Percentiles rank a stretch among this genome's conserved stretches.
Conservation (phyloP, 495 filamentous ascomycete genomes). For the Cenococcum geophilum region DNA sequence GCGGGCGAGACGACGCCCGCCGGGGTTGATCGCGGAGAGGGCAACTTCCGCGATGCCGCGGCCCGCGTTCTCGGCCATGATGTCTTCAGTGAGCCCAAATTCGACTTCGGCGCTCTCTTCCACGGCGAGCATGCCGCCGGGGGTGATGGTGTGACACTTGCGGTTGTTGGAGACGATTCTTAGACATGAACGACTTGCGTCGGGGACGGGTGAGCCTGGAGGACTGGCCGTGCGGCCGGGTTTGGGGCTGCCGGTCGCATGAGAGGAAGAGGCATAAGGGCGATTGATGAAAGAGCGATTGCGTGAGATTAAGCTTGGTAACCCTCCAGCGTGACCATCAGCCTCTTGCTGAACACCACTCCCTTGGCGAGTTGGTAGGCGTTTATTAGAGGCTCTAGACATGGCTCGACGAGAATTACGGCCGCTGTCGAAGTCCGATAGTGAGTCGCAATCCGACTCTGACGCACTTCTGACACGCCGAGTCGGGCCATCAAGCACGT, state of each 20-base stretch:
- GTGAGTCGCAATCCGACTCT: slow-evolving; percentile 54
- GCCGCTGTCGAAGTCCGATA: slow-evolving; percentile 49
- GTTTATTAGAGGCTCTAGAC: slow-evolving; percentile 47
- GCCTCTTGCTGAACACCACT: slow-evolving; percentile 26
- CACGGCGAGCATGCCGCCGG: slow-evolving; percentile 80
- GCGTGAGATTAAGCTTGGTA: slow-evolving; percentile 14
- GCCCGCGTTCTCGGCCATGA: slow-evolving; percentile 86
- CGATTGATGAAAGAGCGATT: slow-evolving; percentile 20
- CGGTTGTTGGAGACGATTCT: slow-evolving; percentile 56
- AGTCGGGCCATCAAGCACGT: slow-evolving; percentile 62
- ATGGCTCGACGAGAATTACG: slow-evolving; percentile 50
- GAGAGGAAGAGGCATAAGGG: slow-evolving; percentile 25
- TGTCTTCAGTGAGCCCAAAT: slow-evolving; percentile 76
- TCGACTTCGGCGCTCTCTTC: slow-evolving; percentile 82
- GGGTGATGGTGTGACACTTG: slow-evolving; percentile 72
- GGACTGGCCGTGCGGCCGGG: slow-evolving; percentile 22
- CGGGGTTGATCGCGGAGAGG: slow-evolving; percentile 49
- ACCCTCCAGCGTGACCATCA: slow-evolving; percentile 21
- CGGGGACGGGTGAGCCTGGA: slow-evolving; percentile 21
- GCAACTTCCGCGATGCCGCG: slow-evolving; percentile 81
- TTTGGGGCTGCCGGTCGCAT: slow-evolving; percentile 25
- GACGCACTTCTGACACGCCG: slow-evolving; percentile 44
- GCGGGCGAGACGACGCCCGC: slow-evolving; percentile 35
- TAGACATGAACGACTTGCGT: slow-evolving; percentile 29
- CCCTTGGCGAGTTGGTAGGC: slow-evolving; percentile 35